A percentile compares a stretch with the other conserved stretches of the same genome.
phyloP scores from a whole-genome alignment of 2,329 filamentous ascomycete species.

The Colletotrichum aenigma region DNA sequence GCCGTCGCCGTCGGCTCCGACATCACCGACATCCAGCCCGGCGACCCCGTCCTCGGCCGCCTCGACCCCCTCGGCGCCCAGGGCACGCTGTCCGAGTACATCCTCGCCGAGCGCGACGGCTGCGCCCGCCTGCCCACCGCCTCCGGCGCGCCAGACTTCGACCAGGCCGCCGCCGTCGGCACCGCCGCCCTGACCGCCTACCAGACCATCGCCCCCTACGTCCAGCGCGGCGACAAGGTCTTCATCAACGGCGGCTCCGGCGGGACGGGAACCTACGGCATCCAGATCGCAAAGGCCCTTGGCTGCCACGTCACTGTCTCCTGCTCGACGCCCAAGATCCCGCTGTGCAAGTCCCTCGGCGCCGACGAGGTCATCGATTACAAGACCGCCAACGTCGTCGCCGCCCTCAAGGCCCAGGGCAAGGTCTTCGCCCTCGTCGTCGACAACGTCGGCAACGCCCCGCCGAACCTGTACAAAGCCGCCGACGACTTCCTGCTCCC shows the following conservation, averaged over 20 bases:
- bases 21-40: constrained; percentile 34
- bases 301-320: constrained; percentile 65
- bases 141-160: constrained; percentile 36
- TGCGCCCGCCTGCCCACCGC: constrained; percentile 35
- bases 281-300: constrained; percentile 68
- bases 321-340: constrained; percentile 64
- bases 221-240: constrained; percentile 57
- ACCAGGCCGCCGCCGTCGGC: constrained; percentile 46
- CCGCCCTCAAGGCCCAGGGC: constrained; percentile 49
- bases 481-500: constrained; percentile 54
- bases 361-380: constrained; percentile 72
- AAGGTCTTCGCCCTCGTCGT: constrained; percentile 55
- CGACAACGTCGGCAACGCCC: constrained; percentile 62
- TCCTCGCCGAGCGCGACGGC: constrained; percentile 34
- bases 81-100: constrained; percentile 49
- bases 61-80: constrained; percentile 29
- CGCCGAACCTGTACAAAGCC: constrained; percentile 55
- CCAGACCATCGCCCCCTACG: constrained; percentile 50
- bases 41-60: constrained; percentile 49
- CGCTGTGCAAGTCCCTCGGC: constrained; percentile 61
- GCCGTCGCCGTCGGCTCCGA: constrained; percentile 37
- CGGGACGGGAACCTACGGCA: constrained; percentile 63
- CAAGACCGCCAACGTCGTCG: constrained; percentile 51
- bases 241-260: constrained; percentile 72
- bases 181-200: constrained; percentile 54